Percentiles rank a stretch among this genome's conserved stretches.
phyloP scores from a whole-genome alignment of 768 basidiomycete species.

The Collybiopsis luxurians region DNA sequence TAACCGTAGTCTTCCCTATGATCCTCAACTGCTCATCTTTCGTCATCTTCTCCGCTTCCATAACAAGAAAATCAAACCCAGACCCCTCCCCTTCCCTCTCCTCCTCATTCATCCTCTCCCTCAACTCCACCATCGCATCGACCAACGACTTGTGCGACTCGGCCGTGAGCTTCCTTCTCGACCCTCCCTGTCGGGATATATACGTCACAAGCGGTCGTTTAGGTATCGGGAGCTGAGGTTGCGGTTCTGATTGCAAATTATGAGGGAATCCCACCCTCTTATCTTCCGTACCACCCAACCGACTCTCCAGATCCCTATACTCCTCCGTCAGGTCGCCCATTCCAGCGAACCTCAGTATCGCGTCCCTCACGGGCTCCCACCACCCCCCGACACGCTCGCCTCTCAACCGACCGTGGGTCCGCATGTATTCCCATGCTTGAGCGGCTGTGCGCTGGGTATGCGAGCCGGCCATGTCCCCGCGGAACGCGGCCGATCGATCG shows the following conservation, averaged over 20 bases:
- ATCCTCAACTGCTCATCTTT: conserved; percentile 75
- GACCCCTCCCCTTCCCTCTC: conserved; percentile 42
- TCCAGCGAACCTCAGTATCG: conserved; percentile 68
- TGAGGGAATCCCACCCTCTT: too few species aligned
- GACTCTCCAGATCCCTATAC: conserved; percentile 7
- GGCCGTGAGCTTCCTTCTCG: conserved; percentile 48
- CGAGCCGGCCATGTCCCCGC: conserved; percentile 59
- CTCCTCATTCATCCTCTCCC: conserved; percentile 19
- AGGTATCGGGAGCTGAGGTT: conserved; percentile 36
- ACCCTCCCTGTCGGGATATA: conserved; percentile 60
- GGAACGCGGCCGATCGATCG: conserved; percentile 76
- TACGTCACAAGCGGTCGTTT: conserved; percentile 67
- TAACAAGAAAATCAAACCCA: conserved; percentile 59
- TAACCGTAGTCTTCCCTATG: conserved; percentile 67
- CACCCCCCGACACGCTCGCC: conserved; percentile 51
- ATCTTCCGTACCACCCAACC: not conserved
- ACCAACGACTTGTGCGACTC: conserved; percentile 59
- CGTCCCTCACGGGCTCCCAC: conserved; percentile 76
- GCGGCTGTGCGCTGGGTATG: conserved; percentile 72
- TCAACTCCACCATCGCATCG: conserved; percentile 47
- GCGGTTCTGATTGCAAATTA: conserved; percentile 14
- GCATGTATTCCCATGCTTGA: conserved; percentile 60
- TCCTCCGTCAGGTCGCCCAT: conserved; percentile 26
- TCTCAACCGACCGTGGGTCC: conserved; percentile 23
- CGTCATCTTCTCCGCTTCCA: conserved; percentile 61